phyloP scores from a whole-genome alignment of 2,329 filamentous ascomycete genomes.

The Zymoseptoria passerinii region DNA sequence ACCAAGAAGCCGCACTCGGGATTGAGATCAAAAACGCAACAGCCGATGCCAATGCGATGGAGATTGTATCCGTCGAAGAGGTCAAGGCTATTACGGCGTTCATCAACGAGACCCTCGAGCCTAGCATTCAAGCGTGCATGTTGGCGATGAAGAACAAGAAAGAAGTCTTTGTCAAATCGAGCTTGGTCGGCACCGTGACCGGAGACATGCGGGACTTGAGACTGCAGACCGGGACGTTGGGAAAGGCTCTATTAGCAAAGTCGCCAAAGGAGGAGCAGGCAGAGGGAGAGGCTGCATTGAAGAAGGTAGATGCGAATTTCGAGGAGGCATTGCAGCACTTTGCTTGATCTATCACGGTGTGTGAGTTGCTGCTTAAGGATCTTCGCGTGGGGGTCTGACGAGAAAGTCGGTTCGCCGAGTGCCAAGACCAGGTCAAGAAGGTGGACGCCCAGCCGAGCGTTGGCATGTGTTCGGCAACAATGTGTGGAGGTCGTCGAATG shows the following conservation, averaged over 20 bases:
- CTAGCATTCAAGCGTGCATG: conserved; percentile 14
- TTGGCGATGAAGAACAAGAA: conserved; percentile 12
- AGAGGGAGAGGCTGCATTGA: conserved; percentile 9
- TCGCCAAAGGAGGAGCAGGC: conserved; percentile 7
- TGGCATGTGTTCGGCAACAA: too few species aligned
- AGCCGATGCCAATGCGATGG: conserved; percentile 13
- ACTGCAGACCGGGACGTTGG: conserved; percentile 10
- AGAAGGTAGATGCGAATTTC: conserved; percentile 16
- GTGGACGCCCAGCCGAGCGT: too few species aligned
- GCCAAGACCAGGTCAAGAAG: too few species aligned
- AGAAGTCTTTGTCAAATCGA: conserved; percentile 8
- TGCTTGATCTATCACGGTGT: conserved; percentile 2
- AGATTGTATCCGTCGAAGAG: conserved; percentile 11
- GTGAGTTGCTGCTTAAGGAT: too few species aligned
- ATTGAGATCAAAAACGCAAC: conserved; percentile 17
- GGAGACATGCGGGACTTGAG: conserved; percentile 17
- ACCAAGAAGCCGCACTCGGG: conserved; percentile 14
- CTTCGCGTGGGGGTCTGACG: too few species aligned
- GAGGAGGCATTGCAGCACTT: conserved; percentile 15
- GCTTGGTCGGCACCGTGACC: conserved; percentile 11
- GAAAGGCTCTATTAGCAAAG: conserved; percentile 14
- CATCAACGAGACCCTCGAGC: conserved; percentile 13
- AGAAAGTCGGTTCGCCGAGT: too few species aligned
- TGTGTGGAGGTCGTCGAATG: too few species aligned
- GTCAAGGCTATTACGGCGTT: conserved; percentile 11